phyloP scores from a whole-genome alignment of 305 asterid genomes.

The Fraxinus velutina region DNA sequence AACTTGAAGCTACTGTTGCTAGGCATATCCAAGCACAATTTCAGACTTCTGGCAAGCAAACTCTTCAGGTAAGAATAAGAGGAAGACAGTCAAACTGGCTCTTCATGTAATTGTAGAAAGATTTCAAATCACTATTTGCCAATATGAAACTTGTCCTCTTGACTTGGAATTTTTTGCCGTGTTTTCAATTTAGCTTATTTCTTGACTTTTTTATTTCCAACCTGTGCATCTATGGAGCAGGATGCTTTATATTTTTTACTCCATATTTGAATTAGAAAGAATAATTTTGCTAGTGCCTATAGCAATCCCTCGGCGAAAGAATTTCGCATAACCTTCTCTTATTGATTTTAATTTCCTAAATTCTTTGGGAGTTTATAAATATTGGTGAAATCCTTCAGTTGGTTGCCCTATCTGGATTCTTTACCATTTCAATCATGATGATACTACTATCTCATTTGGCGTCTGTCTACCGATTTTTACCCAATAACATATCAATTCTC shows the following conservation, averaged over 20 bases:
- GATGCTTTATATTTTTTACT: neutral
- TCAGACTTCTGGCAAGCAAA: conserved; percentile 91
- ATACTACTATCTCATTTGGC: neutral
- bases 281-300: neutral
- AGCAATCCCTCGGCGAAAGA: neutral
- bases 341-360: neutral
- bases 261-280: neutral
- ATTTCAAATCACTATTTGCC: neutral
- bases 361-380: neutral
- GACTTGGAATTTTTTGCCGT: neutral
- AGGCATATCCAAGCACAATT: conserved; percentile 83
- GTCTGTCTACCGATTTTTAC: neutral
- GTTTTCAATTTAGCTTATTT: neutral
- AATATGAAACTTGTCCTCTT: neutral
- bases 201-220: neutral
- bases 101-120: neutral
- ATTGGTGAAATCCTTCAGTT: neutral
- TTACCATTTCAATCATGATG: neutral
- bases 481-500: neutral
- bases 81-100: neutral
- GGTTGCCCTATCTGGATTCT: neutral
- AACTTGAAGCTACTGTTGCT: conserved; percentile 75
- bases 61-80: conserved; percentile 60
- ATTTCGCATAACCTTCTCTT: neutral
- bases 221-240: neutral